phyloP scores from a whole-genome alignment of 2,329 filamentous ascomycete genomes.

The Phaeophleospora eucalypticola region DNA sequence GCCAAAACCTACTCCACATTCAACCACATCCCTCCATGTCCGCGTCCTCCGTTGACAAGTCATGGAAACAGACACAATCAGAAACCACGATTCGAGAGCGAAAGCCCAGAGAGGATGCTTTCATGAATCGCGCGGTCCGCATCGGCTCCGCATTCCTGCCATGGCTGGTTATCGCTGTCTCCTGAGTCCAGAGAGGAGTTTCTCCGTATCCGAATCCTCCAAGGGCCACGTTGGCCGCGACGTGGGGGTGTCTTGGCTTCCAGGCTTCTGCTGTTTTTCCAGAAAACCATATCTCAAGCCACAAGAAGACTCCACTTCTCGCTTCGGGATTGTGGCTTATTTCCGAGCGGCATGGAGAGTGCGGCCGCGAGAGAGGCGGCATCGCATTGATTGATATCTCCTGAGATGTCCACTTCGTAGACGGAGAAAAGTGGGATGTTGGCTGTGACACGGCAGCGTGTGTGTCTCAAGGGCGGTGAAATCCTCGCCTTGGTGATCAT shows the following conservation, averaged over 20 bases:
- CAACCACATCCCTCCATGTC: not conserved
- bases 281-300: not conserved
- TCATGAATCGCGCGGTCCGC: no score
- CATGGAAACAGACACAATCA: not conserved
- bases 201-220: not conserved
- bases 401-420: not conserved
- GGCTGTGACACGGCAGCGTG: not conserved
- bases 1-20: not conserved
- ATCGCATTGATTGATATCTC: not conserved
- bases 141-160: not conserved
- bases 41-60: not conserved
- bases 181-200: not conserved
- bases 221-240: not conserved
- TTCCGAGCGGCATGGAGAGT: not conserved
- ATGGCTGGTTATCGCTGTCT: not conserved
- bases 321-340: not conserved
- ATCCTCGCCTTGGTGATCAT: no score
- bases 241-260: not conserved
- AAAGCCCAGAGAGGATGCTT: no score
- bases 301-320: not conserved
- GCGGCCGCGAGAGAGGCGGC: not conserved
- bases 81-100: not conserved
- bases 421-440: not conserved
- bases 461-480: no score
- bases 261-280: not conserved